A percentile compares a stretch with the other conserved stretches of the same genome.
Conservation (phyloP, 345 rosid genomes). For the Eucalyptus sp. region DNA sequence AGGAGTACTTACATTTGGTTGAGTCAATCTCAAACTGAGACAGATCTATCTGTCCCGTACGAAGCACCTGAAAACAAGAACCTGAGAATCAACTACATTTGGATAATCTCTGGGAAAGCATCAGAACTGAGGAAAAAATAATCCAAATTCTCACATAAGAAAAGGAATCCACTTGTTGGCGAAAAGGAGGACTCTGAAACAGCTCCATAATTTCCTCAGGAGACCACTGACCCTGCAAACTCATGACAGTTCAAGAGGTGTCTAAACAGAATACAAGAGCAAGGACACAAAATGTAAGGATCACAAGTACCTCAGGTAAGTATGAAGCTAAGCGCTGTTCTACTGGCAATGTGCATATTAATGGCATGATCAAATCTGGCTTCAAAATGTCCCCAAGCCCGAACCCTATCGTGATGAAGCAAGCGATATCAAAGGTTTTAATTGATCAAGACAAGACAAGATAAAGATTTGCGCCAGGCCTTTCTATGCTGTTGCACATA, state of each 20-base stretch:
- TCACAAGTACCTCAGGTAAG: slow-evolving; percentile 72
- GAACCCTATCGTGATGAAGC: slow-evolving; percentile 30
- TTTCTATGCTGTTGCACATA: not conserved
- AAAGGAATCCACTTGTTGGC: slow-evolving; percentile 97
- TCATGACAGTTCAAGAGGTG: slow-evolving; percentile 1
- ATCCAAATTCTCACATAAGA: slow-evolving; percentile 51
- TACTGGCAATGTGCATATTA: slow-evolving; percentile 57
- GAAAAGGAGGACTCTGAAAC: slow-evolving; percentile 88
- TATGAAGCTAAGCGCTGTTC: slow-evolving; percentile 54
- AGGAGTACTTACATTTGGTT: slow-evolving; percentile 59
- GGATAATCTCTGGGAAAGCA: not conserved
- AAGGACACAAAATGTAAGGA: not conserved
- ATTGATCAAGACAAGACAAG: not conserved
- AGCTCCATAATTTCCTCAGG: slow-evolving; percentile 74
- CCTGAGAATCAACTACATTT: not conserved
- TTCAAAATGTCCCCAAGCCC: slow-evolving; percentile 79
- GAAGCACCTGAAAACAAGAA: slow-evolving; percentile 50
- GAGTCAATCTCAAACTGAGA: slow-evolving; percentile 92
- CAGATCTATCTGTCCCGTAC: slow-evolving; percentile 94
- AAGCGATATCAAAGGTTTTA: not conserved
- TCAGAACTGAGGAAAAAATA: not conserved
- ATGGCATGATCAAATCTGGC: slow-evolving; percentile 88
- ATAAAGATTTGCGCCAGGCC: not conserved
- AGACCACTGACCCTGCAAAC: slow-evolving; percentile 61
- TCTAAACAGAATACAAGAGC: not conserved